Percentiles rank a stretch among this genome's conserved stretches.
These are phyloP conservation scores for Gigaspora rosea DNA, from an alignment of 192 early-diverging fungal genomes.

Conservation along the genomic window DNA sequence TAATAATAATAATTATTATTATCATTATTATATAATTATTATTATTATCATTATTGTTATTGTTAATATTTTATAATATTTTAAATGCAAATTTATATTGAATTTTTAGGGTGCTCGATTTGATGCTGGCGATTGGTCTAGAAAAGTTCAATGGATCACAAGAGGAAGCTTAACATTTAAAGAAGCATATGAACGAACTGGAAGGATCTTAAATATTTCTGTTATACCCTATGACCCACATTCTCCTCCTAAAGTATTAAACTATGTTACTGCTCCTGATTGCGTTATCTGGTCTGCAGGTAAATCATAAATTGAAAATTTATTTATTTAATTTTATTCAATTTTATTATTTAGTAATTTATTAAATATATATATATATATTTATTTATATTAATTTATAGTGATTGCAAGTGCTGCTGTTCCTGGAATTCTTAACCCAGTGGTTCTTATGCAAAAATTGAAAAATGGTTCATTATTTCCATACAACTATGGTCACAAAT, in stretches of 20 bases:
- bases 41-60: too few species aligned
- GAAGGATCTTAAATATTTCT: conserved; percentile 83
- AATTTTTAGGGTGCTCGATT: conserved; percentile 48
- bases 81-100: too few species aligned
- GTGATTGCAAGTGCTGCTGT: conserved; percentile 84
- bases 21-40: too few species aligned
- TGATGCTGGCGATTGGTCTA: conserved; percentile 65
- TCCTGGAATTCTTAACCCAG: conserved; percentile 82
- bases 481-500: conserved; percentile 73
- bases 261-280: conserved; percentile 85
- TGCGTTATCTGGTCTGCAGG: conserved; percentile 84
- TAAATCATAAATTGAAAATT: conserved; percentile 24
- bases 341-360: not conserved
- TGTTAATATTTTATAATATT: too few species aligned
- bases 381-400: not conserved
- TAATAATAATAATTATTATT: too few species aligned
- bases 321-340: too few species aligned
- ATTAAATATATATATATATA: not conserved
- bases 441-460: conserved; percentile 80
- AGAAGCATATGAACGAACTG: conserved; percentile 89
- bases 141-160: conserved; percentile 66
- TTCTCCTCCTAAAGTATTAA: conserved; percentile 79
- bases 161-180: conserved; percentile 83
- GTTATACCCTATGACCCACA: conserved; percentile 74
- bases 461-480: conserved; percentile 65